phyloP scores from a whole-genome alignment of 225 moss, liverwort and hornwort species.

The Polytrichum commune region DNA sequence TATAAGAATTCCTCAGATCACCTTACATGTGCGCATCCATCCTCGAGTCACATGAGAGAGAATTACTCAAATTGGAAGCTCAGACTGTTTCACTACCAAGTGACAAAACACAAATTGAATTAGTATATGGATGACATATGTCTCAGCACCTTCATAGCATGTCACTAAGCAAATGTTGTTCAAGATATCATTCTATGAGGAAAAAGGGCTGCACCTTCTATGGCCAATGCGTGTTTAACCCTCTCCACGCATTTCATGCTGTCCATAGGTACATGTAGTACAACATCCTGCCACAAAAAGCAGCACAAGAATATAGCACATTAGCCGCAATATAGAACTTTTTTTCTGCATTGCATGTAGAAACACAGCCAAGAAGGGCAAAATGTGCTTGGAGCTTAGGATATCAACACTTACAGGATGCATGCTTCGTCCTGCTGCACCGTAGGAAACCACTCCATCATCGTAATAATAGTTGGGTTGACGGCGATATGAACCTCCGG shows the following conservation, averaged over 20 bases:
- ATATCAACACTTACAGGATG: constrained; percentile 3
- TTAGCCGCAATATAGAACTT: neutral
- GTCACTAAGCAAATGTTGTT: too few species aligned
- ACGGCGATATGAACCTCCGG: constrained; percentile 1
- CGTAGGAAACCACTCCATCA: constrained; percentile 5
- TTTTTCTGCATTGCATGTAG: neutral
- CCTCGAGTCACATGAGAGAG: too few species aligned
- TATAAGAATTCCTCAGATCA: too few species aligned
- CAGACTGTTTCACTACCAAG: too few species aligned
- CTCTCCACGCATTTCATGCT: constrained; percentile 10
- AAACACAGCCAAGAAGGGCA: neutral
- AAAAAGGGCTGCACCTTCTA: constrained; percentile 1
- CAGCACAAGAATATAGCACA: neutral
- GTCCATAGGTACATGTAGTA: constrained; percentile 12
- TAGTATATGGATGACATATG: too few species aligned
- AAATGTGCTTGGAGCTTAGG: neutral
- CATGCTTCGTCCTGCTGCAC: constrained; percentile 8
- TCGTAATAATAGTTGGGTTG: constrained; percentile 6
- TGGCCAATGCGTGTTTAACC: constrained; percentile 6
- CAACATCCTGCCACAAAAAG: constrained; percentile 3
- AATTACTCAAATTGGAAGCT: too few species aligned
- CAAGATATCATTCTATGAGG: too few species aligned
- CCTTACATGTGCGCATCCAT: too few species aligned
- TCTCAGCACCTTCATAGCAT: too few species aligned
- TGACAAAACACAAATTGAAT: too few species aligned